Evolutionary conservation across 768 basidiomycete species (phyloP), one percentile per base, ranked within the genome.

Genomic region (Auriscalpium vulgare): DNA sequence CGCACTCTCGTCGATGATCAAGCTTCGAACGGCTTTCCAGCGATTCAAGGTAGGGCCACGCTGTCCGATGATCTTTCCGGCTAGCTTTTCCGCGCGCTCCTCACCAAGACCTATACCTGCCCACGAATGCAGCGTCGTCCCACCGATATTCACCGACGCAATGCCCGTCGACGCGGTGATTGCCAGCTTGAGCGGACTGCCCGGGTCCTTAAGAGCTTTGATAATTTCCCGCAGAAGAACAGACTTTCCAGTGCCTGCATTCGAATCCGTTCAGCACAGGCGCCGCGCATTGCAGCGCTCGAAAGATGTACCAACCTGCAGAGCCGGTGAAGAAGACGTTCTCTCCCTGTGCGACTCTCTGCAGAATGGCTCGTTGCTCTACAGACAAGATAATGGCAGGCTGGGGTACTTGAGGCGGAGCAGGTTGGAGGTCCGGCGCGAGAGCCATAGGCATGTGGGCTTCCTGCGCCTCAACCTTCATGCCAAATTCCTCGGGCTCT

Each of bases 301-400:
- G 21, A 10, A 11, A 37, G 19, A 37, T 56, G 14, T 16, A 68
- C 67, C 29, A 51, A 84, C 89, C 90, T 52, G 91, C 91, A 16
- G 87, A 86, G 1, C 91, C 91, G 0, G 91, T 92, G 67, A 93
- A 93, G 69, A 93, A 93, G 9, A 92, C 81, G 63, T 74, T 91
- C 58, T 78, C 69, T 2, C 84, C 82, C 9, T 71, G 70, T 46
- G 80, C 76, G 6, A 92, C 87, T 60, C 65, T 69, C 13, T 72
- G 61, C 9, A 86, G 65, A 8, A 86, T 78, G 3, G 52, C 50
- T 49, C 61, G 65, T 66, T 87, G 85, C 63, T 84, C 81, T 5
- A 68, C 63, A 11, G 84, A 84, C 13, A 87, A 69, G 8, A 55
- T 21, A 13, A 80, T 62, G 40, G 8, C 40, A 43, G 40, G 40